These are phyloP conservation scores for Metarhizium brunneum DNA, from an alignment of 2,329 filamentous ascomycete genomes.

Conservation along the genomic window DNA sequence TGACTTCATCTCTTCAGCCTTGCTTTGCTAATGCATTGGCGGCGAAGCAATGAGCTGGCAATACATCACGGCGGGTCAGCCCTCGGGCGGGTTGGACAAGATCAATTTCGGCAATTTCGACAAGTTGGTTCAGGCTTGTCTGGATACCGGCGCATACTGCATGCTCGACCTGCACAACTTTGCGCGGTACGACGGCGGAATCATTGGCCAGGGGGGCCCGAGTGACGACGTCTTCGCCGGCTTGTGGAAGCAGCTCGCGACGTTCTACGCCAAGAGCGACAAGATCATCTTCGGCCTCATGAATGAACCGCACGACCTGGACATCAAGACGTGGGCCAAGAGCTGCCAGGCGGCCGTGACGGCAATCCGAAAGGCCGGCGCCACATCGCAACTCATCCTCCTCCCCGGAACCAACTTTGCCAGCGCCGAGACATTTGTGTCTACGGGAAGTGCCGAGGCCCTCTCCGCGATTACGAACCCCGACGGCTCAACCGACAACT, in stretches of 20 bases:
- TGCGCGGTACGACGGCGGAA: conserved; percentile 50
- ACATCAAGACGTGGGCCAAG: conserved; percentile 47
- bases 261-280: conserved; percentile 45
- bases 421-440: conserved; percentile 37
- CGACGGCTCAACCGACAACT: conserved; percentile 43
- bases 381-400: conserved; percentile 51
- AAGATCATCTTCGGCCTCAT: conserved; percentile 54
- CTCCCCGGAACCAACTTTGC: conserved; percentile 53
- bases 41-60: conserved; percentile 41
- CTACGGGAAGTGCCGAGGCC: conserved; percentile 39
- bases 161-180: conserved; percentile 52
- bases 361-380: conserved; percentile 56
- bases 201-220: conserved; percentile 58
- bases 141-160: conserved; percentile 46
- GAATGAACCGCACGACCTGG: conserved; percentile 59
- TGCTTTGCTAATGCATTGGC: neutral
- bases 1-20: neutral
- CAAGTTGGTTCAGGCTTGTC: conserved; percentile 44
- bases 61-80: conserved; percentile 42
- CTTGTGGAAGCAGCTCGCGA: conserved; percentile 50
- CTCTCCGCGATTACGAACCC: conserved; percentile 47
- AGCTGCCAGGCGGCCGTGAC: conserved; percentile 55
- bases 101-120: conserved; percentile 43
- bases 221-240: conserved; percentile 46
- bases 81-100: conserved; percentile 39